Evolutionary conservation across 768 basidiomycete genomes (phyloP).

Genomic region (Stropharia rugosoannulata): DNA sequence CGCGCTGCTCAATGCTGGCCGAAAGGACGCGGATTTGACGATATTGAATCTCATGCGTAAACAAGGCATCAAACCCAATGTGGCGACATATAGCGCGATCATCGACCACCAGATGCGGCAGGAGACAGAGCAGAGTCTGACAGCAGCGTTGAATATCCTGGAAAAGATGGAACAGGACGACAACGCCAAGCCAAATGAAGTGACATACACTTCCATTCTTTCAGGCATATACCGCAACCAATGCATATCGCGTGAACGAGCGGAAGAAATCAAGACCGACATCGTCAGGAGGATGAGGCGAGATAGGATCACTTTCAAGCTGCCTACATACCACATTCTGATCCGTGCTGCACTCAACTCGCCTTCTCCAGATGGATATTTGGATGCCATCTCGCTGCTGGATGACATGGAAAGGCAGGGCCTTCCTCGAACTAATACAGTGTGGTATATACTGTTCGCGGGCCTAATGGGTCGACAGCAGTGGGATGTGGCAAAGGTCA

Average conservation of each 20-base stretch:
- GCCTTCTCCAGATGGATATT: conserved; percentile 45
- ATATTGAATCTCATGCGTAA: conserved; percentile 75
- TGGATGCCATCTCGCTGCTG: conserved; percentile 58
- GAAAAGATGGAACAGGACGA: conserved; percentile 68
- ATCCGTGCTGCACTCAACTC: conserved; percentile 65
- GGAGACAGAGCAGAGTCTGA: conserved; percentile 50
- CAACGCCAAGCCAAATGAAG: conserved; percentile 58
- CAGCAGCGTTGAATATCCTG: conserved; percentile 68
- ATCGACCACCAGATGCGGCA: conserved; percentile 72
- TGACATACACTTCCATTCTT: conserved; percentile 84
- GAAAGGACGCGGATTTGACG: conserved; percentile 61
- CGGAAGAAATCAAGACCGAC: conserved; percentile 44
- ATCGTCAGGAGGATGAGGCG: conserved; percentile 61
- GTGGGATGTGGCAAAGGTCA: conserved; percentile 58
- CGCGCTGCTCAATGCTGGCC: conserved; percentile 67
- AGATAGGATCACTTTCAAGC: conserved; percentile 51
- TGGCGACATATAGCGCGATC: conserved; percentile 76
- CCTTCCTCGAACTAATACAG: conserved; percentile 53
- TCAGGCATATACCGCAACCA: conserved; percentile 65
- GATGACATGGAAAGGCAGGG: conserved; percentile 54
- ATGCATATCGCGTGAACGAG: conserved; percentile 44
- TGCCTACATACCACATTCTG: conserved; percentile 76
- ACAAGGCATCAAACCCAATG: conserved; percentile 71
- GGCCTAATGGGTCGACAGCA: conserved; percentile 59
- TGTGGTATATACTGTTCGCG: conserved; percentile 75